Evolutionary conservation across 2,329 filamentous ascomycete genomes (phyloP).

Genomic region (Chrysosporium queenslandicum): DNA sequence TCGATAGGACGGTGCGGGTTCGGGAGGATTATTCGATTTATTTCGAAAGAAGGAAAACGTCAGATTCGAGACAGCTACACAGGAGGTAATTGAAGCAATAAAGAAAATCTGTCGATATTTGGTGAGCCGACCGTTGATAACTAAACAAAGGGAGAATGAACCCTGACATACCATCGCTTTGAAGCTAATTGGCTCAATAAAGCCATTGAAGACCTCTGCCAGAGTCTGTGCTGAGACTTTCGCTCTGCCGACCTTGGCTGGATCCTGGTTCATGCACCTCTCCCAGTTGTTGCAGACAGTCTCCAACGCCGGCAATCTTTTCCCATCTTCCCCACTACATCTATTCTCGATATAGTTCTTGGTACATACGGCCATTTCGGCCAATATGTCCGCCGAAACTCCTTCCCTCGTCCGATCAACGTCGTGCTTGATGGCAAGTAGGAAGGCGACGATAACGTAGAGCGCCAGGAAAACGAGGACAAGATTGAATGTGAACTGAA

Average conservation of each 20-base stretch:
- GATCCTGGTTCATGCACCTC: constrained; percentile 76
- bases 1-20: constrained; percentile 25
- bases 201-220: constrained; percentile 86
- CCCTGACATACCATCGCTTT: constrained; percentile 58
- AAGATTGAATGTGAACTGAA: constrained; percentile 48
- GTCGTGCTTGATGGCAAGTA: constrained; percentile 62
- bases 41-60: constrained; percentile 48
- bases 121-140: background rate
- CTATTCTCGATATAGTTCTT: constrained; percentile 65
- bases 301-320: constrained; percentile 61
- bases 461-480: constrained; percentile 41
- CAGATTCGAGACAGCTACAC: constrained; percentile 50
- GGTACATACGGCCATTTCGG: constrained; percentile 63
- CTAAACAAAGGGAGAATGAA: background rate
- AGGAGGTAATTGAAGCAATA: constrained; percentile 35
- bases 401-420: constrained; percentile 61
- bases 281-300: constrained; percentile 70
- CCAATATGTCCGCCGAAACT: constrained; percentile 57
- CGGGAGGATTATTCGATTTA: constrained; percentile 30
- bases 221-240: constrained; percentile 78
- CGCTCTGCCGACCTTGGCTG: constrained; percentile 64
- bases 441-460: constrained; percentile 60
- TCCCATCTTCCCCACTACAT: constrained; percentile 52
- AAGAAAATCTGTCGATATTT: constrained; percentile 23
- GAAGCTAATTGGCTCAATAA: constrained; percentile 80